A percentile compares a stretch with the other conserved stretches of the same genome.
phyloP scores from a whole-genome alignment of 768 basidiomycete genomes.

The Lepiota brunneoincarnata region DNA sequence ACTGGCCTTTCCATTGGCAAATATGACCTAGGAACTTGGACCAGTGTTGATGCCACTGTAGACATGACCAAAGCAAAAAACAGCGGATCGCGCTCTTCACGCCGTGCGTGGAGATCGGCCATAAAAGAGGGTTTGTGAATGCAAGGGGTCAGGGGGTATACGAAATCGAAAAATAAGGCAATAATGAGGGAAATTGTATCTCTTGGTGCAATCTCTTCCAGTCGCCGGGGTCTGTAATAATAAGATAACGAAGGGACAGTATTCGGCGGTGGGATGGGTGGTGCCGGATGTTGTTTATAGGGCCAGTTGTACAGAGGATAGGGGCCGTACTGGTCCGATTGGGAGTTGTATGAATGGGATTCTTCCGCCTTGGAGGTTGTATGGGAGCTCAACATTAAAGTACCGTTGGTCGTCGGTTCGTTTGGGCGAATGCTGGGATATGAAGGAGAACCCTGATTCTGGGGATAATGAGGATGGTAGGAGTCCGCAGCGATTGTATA shows the following conservation, averaged over 20 bases:
- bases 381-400: conserved; percentile 26
- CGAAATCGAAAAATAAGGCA: conserved; percentile 90
- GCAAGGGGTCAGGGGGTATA: conserved; percentile 88
- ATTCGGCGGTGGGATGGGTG: conserved; percentile 39
- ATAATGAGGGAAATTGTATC: conserved; percentile 82
- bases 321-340: conserved; percentile 56
- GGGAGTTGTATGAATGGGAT: conserved; percentile 29
- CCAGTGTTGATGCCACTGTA: conserved; percentile 82
- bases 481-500: conserved; percentile 72
- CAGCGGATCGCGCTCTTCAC: conserved; percentile 86
- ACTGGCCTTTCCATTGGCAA: conserved; percentile 83
- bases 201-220: conserved; percentile 81
- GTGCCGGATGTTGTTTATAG: conserved; percentile 58
- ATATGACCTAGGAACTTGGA: conserved; percentile 86
- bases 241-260: conserved; percentile 64
- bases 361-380: conserved; percentile 46
- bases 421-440: conserved; percentile 37
- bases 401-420: conserved; percentile 33
- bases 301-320: conserved; percentile 72
- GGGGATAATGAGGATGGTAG: conserved; percentile 54
- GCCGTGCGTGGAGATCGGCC: conserved; percentile 76
- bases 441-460: conserved; percentile 35
- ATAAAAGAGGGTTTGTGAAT: conserved; percentile 90
- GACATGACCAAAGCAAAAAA: conserved; percentile 92
- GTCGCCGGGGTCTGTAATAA: conserved; percentile 70